Evolutionary conservation across 2,329 filamentous ascomycete genomes (phyloP).

Genomic region (Alternaria arborescens): DNA sequence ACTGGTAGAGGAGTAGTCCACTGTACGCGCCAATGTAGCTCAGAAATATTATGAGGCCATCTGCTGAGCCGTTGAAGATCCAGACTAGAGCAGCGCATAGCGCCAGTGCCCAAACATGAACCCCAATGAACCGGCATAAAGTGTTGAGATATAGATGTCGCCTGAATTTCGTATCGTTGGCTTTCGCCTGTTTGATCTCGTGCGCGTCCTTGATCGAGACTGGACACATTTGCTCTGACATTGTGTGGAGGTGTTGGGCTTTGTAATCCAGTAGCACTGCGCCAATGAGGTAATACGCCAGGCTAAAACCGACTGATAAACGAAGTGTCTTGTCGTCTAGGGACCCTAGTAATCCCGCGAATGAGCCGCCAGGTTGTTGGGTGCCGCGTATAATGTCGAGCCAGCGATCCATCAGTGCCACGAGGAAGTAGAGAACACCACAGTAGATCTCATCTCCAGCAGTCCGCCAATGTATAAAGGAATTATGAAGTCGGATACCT

Average conservation of each 20-base stretch:
- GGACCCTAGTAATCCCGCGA: conserved; percentile 46
- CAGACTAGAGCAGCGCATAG: conserved; percentile 62
- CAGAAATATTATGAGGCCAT: conserved; percentile 60
- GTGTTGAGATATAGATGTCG: conserved; percentile 62
- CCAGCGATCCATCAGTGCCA: conserved; percentile 66
- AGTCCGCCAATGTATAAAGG: conserved; percentile 67
- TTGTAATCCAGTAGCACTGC: conserved; percentile 66
- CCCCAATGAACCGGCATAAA: conserved; percentile 59
- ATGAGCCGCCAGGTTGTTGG: conserved; percentile 43
- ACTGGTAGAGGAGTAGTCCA: conserved; percentile 62
- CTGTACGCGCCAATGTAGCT: conserved; percentile 61
- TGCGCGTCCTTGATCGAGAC: conserved; percentile 53
- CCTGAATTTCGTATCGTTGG: conserved; percentile 56
- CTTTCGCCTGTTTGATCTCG: conserved; percentile 56
- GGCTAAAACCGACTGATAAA: conserved; percentile 62
- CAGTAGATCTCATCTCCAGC: conserved; percentile 64
- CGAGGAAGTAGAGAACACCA: conserved; percentile 63
- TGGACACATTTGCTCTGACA: conserved; percentile 54
- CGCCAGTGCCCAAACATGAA: conserved; percentile 63
- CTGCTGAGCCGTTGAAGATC: conserved; percentile 56
- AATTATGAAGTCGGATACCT: conserved; percentile 64
- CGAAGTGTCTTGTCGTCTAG: conserved; percentile 49
- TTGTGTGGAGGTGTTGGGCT: conserved; percentile 60
- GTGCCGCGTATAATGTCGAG: conserved; percentile 59
- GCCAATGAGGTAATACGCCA: conserved; percentile 66